Evolutionary conservation across 2,329 filamentous ascomycete species (phyloP).

Genomic region (Tolypocladium tundrense): DNA sequence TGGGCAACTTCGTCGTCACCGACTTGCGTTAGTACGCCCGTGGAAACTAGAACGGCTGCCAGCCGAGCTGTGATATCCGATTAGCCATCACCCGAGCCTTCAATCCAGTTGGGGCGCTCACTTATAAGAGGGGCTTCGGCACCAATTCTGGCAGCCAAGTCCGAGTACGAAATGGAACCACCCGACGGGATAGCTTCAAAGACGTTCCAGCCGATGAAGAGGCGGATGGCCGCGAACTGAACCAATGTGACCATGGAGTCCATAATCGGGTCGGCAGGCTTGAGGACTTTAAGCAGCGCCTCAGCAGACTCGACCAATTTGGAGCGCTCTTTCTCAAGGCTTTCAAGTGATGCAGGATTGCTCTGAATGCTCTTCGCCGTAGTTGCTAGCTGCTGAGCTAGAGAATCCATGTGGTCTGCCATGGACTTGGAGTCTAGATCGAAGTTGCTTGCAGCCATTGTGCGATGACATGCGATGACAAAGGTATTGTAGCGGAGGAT

Average conservation of each 20-base stretch:
- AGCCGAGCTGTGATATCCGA: slow-evolving; percentile 1
- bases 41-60: slow-evolving; percentile 1
- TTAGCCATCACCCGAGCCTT: not conserved
- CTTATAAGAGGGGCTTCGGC: slow-evolving; percentile 9
- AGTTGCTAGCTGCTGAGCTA: not conserved
- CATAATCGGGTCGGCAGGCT: slow-evolving; percentile 1
- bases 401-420: not conserved
- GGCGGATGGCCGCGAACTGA: slow-evolving; percentile 7
- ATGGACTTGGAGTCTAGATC: not conserved
- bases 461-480: not conserved
- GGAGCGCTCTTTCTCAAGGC: not conserved
- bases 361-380: not conserved
- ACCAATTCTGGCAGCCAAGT: slow-evolving; percentile 16
- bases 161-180: slow-evolving; percentile 13
- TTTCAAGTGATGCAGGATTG: not conserved
- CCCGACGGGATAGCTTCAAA: slow-evolving; percentile 20
- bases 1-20: not conserved
- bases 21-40: slow-evolving; percentile 1
- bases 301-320: not conserved
- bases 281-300: not conserved
- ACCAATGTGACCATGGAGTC: slow-evolving; percentile 5
- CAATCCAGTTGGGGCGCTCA: not conserved
- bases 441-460: not conserved
- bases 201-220: slow-evolving; percentile 20
- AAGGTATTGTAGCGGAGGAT: not conserved